Evolutionary conservation across 2,329 filamentous ascomycete species (phyloP).

Genomic region (Cladosporium sp.): DNA sequence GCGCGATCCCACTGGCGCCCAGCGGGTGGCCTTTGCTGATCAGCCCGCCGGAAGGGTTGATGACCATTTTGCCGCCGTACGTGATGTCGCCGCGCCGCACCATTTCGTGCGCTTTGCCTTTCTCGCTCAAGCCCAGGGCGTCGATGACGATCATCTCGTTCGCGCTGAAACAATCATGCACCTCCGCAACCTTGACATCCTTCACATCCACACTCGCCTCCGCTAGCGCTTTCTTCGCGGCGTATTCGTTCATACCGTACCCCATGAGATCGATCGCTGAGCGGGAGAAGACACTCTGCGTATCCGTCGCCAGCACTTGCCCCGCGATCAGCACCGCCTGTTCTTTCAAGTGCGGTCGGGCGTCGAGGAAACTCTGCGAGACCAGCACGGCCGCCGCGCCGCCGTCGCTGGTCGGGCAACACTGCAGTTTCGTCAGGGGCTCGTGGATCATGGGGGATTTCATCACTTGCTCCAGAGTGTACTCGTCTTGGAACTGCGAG

Average conservation of each 20-base stretch:
- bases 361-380: conserved; percentile 81
- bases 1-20: conserved; percentile 88
- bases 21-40: conserved; percentile 96
- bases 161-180: conserved; percentile 95
- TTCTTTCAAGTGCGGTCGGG: conserved; percentile 71
- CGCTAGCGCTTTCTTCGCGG: conserved; percentile 62
- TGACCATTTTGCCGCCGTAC: conserved; percentile 73
- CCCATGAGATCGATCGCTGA: conserved; percentile 86
- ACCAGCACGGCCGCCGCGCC: conserved; percentile 84
- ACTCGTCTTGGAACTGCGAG: conserved; percentile 93
- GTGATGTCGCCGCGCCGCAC: conserved; percentile 85
- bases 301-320: conserved; percentile 81
- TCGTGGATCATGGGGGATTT: conserved; percentile 72
- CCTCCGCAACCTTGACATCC: conserved; percentile 79
- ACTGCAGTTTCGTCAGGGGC: conserved; percentile 95
- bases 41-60: conserved; percentile 90
- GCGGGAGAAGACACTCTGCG: conserved; percentile 69
- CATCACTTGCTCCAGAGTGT: conserved; percentile 78
- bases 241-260: conserved; percentile 74
- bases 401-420: conserved; percentile 93
- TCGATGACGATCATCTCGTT: conserved; percentile 93
- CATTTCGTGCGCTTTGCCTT: conserved; percentile 86
- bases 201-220: conserved; percentile 64
- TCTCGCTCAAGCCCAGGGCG: conserved; percentile 69
- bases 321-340: conserved; percentile 88